Conservation (phyloP, 352 stramenopile genomes). For the Phytophthora pinifolia region DNA sequence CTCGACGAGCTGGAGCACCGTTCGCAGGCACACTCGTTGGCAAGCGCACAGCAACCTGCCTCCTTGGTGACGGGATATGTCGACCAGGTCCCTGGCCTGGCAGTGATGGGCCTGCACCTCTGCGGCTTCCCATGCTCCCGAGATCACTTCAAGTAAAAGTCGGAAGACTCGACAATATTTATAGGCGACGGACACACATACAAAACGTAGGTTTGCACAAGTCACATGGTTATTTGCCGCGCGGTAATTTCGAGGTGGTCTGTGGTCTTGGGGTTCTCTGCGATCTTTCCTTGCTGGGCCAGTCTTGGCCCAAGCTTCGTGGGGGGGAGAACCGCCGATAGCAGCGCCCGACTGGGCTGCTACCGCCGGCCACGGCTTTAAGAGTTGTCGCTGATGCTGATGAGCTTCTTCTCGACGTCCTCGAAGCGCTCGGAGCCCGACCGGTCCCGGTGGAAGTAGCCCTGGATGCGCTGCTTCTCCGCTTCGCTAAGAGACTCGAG, state of each 20-base stretch:
- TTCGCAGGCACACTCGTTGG: constrained; percentile 14
- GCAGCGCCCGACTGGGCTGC: constrained; percentile 17
- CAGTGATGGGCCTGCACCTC: constrained; percentile 7
- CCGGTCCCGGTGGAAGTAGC: constrained; percentile 81
- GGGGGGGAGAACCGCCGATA: constrained; percentile 17
- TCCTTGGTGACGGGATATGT: constrained; percentile 21
- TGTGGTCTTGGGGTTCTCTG: constrained; percentile 31
- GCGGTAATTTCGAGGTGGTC: constrained; percentile 21
- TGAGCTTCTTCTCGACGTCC: constrained; percentile 81
- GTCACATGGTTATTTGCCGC: constrained; percentile 28
- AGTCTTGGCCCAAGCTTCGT: constrained; percentile 1
- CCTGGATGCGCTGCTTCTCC: constrained; percentile 83
- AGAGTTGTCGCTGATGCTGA: constrained; percentile 85
- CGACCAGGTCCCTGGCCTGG: constrained; percentile 15
- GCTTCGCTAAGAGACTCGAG: constrained; percentile 75
- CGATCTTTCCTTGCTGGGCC: constrained; percentile 10
- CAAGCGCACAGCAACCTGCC: constrained; percentile 12
- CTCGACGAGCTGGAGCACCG: background rate
- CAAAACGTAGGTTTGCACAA: constrained; percentile 18
- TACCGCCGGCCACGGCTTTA: constrained; percentile 41
- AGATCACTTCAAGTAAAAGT: background rate
- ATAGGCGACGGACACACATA: constrained; percentile 14
- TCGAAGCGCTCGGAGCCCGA: constrained; percentile 72
- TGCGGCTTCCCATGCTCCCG: constrained; percentile 21
- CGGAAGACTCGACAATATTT: constrained; percentile 23